Percentiles rank a stretch among this genome's conserved stretches.
phyloP scores from a whole-genome alignment of 495 filamentous ascomycete species.

The Penicillium malachiteum region DNA sequence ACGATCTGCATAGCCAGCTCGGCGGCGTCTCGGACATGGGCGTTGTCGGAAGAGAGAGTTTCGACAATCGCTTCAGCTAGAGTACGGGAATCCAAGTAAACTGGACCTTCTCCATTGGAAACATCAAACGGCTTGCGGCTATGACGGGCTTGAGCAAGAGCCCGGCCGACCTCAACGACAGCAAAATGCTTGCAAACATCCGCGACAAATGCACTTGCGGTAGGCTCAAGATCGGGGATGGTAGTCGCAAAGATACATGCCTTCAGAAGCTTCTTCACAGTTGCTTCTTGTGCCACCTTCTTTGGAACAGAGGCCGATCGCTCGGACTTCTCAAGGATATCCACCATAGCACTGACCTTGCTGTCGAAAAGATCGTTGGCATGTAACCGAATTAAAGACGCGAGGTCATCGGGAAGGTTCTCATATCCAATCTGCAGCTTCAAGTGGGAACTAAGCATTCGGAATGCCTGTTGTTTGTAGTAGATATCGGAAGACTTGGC shows the following conservation, averaged over 20 bases:
- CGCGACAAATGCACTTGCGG: slow-evolving; percentile 69
- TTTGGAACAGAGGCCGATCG: slow-evolving; percentile 79
- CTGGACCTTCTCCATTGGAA: slow-evolving; percentile 77
- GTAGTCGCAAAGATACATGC: slow-evolving; percentile 85
- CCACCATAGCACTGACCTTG: slow-evolving; percentile 63
- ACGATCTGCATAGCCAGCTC: slow-evolving; percentile 72
- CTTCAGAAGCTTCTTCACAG: slow-evolving; percentile 81
- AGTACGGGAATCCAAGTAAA: slow-evolving; percentile 79
- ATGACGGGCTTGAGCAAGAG: slow-evolving; percentile 73
- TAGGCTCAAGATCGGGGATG: slow-evolving; percentile 70
- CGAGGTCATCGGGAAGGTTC: slow-evolving; percentile 83
- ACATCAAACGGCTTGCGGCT: slow-evolving; percentile 75
- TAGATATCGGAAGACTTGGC: slow-evolving; percentile 75
- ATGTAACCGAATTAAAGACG: slow-evolving; percentile 78
- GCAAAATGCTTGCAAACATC: slow-evolving; percentile 88
- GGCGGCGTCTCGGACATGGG: slow-evolving; percentile 78
- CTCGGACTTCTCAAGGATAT: slow-evolving; percentile 65
- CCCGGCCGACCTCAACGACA: slow-evolving; percentile 82
- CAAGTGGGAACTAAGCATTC: slow-evolving; percentile 78
- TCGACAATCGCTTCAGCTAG: slow-evolving; percentile 87
- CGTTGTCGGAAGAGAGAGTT: slow-evolving; percentile 77
- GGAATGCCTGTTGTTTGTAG: slow-evolving; percentile 91
- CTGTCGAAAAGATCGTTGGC: slow-evolving; percentile 76
- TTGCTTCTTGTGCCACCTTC: slow-evolving; percentile 75
- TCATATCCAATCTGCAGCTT: slow-evolving; percentile 90